Evolutionary conservation across 2,329 filamentous ascomycete genomes (phyloP).

Genomic region (Calonectria crousiana): DNA sequence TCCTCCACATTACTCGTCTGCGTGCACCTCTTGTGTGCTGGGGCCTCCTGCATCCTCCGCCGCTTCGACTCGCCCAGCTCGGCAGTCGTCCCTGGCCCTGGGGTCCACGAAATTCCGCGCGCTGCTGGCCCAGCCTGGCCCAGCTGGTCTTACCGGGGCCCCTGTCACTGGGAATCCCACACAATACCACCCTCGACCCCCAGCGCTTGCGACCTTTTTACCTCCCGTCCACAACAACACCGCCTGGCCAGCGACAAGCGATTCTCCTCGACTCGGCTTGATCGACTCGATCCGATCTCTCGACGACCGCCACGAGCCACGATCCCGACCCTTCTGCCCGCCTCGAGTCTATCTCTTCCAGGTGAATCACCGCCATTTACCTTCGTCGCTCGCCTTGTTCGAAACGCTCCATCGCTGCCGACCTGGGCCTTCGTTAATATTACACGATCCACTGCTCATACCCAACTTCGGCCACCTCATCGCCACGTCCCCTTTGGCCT

Average conservation of each 20-base stretch:
- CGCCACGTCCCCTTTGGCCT: slow-evolving; percentile 18
- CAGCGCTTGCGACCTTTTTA: slow-evolving; percentile 47
- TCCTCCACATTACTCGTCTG: neutral
- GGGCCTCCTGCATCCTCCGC: slow-evolving; percentile 25
- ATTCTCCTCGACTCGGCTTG: slow-evolving; percentile 27
- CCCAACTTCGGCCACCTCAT: slow-evolving; percentile 25
- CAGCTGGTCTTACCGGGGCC: slow-evolving; percentile 35
- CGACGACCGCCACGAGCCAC: slow-evolving; percentile 27
- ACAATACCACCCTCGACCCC: slow-evolving; percentile 43
- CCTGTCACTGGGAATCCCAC: slow-evolving; percentile 43
- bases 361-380: slow-evolving; percentile 37
- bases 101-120: slow-evolving; percentile 39
- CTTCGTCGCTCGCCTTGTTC: slow-evolving; percentile 19
- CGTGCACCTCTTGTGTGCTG: slow-evolving; percentile 22
- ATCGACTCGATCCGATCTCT: slow-evolving; percentile 26
- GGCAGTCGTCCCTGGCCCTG: slow-evolving; percentile 44
- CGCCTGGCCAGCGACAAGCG: slow-evolving; percentile 40
- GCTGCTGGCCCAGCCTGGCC: slow-evolving; percentile 29
- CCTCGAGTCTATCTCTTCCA: slow-evolving; percentile 19
- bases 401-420: slow-evolving; percentile 25
- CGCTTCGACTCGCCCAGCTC: slow-evolving; percentile 39
- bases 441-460: slow-evolving; percentile 29
- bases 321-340: slow-evolving; percentile 12
- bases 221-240: slow-evolving; percentile 43
- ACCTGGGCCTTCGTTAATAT: slow-evolving; percentile 29